Evolutionary conservation across 2,329 filamentous ascomycete species (phyloP).

Genomic region (Cadophora luteo-olivacea): DNA sequence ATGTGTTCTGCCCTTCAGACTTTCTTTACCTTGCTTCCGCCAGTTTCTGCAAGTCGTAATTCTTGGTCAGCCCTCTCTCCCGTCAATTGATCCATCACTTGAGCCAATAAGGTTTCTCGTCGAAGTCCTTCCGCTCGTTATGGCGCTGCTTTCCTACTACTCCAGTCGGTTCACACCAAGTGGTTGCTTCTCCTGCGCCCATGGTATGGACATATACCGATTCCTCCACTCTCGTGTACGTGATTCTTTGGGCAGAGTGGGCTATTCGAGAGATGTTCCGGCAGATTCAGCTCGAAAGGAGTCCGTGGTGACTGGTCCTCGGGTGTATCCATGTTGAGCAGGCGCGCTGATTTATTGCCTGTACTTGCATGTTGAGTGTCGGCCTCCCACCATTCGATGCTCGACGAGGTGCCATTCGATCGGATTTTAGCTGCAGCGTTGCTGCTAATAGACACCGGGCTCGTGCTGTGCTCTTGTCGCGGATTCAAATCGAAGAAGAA

Average conservation of each 20-base stretch:
- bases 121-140: background rate
- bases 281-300: conserved; percentile 48
- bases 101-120: background rate
- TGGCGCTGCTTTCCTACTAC: conserved; percentile 7
- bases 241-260: conserved; percentile 51
- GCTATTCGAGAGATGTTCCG: conserved; percentile 52
- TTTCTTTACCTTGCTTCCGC: background rate
- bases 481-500: conserved; percentile 41
- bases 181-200: conserved; percentile 38
- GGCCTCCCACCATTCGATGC: conserved; percentile 23
- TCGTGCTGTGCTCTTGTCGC: conserved; percentile 18
- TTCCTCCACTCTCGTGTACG: conserved; percentile 47
- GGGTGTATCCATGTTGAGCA: background rate
- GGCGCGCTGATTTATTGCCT: conserved; percentile 24
- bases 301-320: conserved; percentile 21
- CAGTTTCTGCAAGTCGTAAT: background rate
- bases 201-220: conserved; percentile 52
- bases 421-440: conserved; percentile 1
- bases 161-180: conserved; percentile 42
- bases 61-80: background rate
- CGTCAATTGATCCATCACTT: background rate
- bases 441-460: background rate
- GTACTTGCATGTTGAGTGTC: conserved; percentile 29
- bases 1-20: background rate
- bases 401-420: conserved; percentile 7